Evolutionary conservation across 164 flowering plant genomes (phyloP).

Genomic region (Cinnamomum chago): DNA sequence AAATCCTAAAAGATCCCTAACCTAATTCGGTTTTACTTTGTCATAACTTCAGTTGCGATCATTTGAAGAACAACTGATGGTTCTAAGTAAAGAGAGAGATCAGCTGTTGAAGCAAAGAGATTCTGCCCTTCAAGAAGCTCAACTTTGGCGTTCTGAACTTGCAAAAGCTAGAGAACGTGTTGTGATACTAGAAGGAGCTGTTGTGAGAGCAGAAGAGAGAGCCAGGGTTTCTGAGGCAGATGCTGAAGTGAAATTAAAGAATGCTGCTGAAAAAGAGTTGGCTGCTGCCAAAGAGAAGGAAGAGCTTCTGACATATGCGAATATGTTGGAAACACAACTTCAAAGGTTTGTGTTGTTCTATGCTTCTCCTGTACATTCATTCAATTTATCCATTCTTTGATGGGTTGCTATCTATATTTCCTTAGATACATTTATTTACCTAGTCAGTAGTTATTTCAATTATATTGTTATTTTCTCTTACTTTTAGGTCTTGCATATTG

Average conservation of each 20-base stretch:
- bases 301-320: constrained; percentile 67
- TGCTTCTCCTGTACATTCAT: too few species aligned
- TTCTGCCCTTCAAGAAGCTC: constrained; percentile 76
- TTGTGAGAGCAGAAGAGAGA: constrained; percentile 90
- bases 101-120: constrained; percentile 76
- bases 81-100: constrained; percentile 62
- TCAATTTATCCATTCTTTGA: too few species aligned
- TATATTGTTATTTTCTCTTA: too few species aligned
- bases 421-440: too few species aligned
- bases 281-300: constrained; percentile 67
- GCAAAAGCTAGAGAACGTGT: constrained; percentile 91
- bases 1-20: neutral
- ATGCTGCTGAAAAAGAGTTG: constrained; percentile 61
- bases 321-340: constrained; percentile 60
- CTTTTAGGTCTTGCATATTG: too few species aligned
- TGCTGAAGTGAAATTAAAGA: constrained; percentile 69
- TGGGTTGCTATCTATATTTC: too few species aligned
- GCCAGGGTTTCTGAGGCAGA: constrained; percentile 70
- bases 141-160: constrained; percentile 95
- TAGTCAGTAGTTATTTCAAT: too few species aligned
- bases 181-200: constrained; percentile 85
- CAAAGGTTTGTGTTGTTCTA: constrained; percentile 51
- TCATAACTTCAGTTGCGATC: constrained; percentile 51
- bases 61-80: constrained; percentile 51
- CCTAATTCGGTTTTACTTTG: neutral